Evolutionary conservation across 768 basidiomycete species (phyloP), one percentile per base, ranked within the genome.

Genomic region (Lepiota venenata): DNA sequence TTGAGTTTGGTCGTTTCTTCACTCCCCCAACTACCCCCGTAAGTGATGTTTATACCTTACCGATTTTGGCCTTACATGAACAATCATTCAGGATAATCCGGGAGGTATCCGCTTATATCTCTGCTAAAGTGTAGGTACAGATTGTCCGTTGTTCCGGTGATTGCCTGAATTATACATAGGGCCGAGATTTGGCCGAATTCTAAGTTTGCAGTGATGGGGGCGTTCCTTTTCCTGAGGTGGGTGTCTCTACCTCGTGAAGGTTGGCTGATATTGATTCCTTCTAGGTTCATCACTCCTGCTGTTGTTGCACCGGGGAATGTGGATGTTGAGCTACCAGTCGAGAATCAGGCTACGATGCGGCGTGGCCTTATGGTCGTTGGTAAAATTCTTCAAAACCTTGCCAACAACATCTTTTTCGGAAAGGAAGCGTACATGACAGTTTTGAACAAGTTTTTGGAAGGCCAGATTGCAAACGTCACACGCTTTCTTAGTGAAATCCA

Each of bases 381-480:
- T 41, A 97, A 95, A 71, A 85, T 95, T 53, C 85, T 97, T 43
- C 93, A 96, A 69, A 94, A 92, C 63, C 71, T 97, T 27, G 93
- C 93, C 16, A 98, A 97, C 71, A 96, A 97, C 61, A 87, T 95
- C 46, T 84, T 91, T 63, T 96, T 96, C 60, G 91, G 89, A 10
- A 94, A 94, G 67, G 93, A 96, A 62, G 81, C 84, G 3, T 85
- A 92, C 62, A 93, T 94, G 90, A 82, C 82, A 25, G 75, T 80
- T 32, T 67, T 95, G 54, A 95, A 95, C 65, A 74, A 78, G 11
- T 93, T 93, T 70, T 69, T 92, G 25, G 74, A 76, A 54, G 77
- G 73, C 9, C 88, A 91, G 49, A 88, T 91, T 48, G 73, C 82
- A 32, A 82, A 79, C 39, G 82, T 94, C 25, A 90, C 88, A 2